A percentile compares a stretch with the other conserved stretches of the same genome.
phyloP scores from a whole-genome alignment of 306 rosid genomes.

The Mimosa bimucronata region DNA sequence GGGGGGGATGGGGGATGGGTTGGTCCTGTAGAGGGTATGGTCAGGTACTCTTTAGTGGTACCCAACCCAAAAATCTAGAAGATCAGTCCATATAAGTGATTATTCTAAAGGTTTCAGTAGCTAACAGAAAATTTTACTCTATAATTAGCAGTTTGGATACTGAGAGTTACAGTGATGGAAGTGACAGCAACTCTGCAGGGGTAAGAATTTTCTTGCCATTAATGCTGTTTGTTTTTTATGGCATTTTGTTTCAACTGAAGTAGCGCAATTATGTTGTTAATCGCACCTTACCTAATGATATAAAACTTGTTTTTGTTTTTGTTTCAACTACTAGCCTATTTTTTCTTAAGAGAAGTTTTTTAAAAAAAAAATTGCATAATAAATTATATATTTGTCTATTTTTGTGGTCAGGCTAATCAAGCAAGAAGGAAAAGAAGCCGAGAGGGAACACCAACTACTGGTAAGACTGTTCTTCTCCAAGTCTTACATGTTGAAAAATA shows the following conservation, averaged over 20 bases:
- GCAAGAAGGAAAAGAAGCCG: constrained; percentile 76
- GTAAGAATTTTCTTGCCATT: constrained; percentile 52
- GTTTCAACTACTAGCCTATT: constrained; percentile 19
- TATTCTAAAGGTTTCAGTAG: constrained; percentile 21
- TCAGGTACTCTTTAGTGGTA: constrained; percentile 1
- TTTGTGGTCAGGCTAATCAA: constrained; percentile 72
- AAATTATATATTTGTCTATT: constrained; percentile 37
- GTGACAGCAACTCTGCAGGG: constrained; percentile 72
- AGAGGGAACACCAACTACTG: constrained; percentile 76
- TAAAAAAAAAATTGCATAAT: constrained; percentile 29
- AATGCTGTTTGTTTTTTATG: constrained; percentile 22
- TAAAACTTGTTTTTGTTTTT: neutral
- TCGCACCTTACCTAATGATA: neutral
- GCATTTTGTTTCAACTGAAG: constrained; percentile 8
- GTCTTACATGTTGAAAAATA: constrained; percentile 45
- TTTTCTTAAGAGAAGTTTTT: constrained; percentile 23
- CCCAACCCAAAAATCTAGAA: neutral
- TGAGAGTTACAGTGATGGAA: constrained; percentile 80
- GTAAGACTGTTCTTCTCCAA: constrained; percentile 63
- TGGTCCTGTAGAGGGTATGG: neutral
- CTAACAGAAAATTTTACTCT: constrained; percentile 44
- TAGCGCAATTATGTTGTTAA: neutral
- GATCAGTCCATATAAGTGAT: constrained; percentile 15
- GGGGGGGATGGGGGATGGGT: too few relatives aligned
- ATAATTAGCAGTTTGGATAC: constrained; percentile 62